phyloP scores from a whole-genome alignment of 2,329 filamentous ascomycete species.

The Cordyceps fumosorosea region DNA sequence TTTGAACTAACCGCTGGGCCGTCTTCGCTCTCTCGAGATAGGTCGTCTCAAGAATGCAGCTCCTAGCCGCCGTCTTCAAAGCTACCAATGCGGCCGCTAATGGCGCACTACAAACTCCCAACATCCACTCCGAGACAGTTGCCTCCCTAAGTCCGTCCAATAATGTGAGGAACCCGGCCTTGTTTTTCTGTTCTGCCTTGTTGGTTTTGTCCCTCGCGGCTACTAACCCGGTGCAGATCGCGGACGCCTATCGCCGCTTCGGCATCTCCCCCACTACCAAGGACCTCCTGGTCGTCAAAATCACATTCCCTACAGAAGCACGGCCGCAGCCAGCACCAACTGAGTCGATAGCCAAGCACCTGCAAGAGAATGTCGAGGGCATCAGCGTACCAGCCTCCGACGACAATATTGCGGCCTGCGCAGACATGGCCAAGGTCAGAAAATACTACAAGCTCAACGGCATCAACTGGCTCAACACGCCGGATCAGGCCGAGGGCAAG shows the following conservation, averaged over 20 bases:
- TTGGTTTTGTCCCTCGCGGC: background rate
- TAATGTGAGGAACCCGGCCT: constrained; percentile 49
- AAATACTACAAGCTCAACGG: constrained; percentile 83
- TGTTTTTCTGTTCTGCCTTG: background rate
- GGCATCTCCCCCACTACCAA: constrained; percentile 68
- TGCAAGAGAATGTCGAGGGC: constrained; percentile 57
- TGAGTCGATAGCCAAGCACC: constrained; percentile 49
- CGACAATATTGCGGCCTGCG: constrained; percentile 47
- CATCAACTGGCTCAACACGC: constrained; percentile 41
- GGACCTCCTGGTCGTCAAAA: constrained; percentile 73
- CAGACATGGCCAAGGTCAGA: constrained; percentile 63
- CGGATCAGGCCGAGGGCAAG: constrained; percentile 32
- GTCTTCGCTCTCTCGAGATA: background rate
- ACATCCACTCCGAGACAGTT: constrained; percentile 85
- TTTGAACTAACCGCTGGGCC: background rate
- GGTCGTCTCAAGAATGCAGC: constrained; percentile 66
- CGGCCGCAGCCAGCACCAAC: constrained; percentile 37
- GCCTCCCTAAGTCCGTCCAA: constrained; percentile 73
- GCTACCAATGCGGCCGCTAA: constrained; percentile 62
- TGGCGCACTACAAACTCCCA: constrained; percentile 64
- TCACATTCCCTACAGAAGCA: constrained; percentile 47
- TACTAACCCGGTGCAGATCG: constrained; percentile 54
- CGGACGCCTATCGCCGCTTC: constrained; percentile 84
- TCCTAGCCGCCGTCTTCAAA: constrained; percentile 69
- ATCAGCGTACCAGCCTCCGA: constrained; percentile 54